Evolutionary conservation across 2,329 filamentous ascomycete genomes (phyloP).

Genomic region (Aspergillus sergii): DNA sequence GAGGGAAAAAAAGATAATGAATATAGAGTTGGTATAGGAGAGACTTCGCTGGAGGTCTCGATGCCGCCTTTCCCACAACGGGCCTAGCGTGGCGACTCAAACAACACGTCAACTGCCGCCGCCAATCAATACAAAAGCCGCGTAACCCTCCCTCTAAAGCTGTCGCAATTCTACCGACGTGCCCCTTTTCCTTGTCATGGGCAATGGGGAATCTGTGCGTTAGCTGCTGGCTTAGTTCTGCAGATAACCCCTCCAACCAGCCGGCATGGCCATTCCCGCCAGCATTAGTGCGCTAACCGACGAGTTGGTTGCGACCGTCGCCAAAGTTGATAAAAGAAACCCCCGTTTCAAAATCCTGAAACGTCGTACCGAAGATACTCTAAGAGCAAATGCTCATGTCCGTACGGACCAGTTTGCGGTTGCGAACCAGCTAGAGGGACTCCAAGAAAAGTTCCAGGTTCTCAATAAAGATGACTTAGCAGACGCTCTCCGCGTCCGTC

Average conservation of each 20-base stretch:
- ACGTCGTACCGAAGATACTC: conserved; percentile 33
- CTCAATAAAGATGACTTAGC: conserved; percentile 78
- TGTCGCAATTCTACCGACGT: conserved; percentile 3
- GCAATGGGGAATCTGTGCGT: conserved; percentile 8
- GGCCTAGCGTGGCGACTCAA: conserved; percentile 27
- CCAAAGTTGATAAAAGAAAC: conserved; percentile 51
- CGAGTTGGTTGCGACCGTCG: conserved; percentile 68
- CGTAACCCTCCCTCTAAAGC: conserved; percentile 10
- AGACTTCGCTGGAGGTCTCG: conserved; percentile 4
- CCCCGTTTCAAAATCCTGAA: conserved; percentile 33
- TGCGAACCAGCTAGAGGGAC: conserved; percentile 63
- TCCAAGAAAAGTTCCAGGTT: conserved; percentile 85
- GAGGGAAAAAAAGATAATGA: conserved; percentile 9
- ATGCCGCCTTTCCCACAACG: conserved; percentile 26
- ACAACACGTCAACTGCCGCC: conserved; percentile 5
- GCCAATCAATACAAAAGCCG: conserved; percentile 17
- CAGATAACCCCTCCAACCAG: not conserved
- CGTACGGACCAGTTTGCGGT: conserved; percentile 79
- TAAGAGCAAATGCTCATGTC: conserved; percentile 52
- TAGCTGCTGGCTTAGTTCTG: not conserved
- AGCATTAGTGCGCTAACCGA: conserved; percentile 67
- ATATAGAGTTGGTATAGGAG: conserved; percentile 6
- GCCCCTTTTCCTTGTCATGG: conserved; percentile 1
- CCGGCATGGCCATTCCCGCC: conserved; percentile 70
- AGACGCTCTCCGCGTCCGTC: conserved; percentile 63